phyloP scores from a whole-genome alignment of 371 early-diverging fungal genomes.

The Mucor irregularis region DNA sequence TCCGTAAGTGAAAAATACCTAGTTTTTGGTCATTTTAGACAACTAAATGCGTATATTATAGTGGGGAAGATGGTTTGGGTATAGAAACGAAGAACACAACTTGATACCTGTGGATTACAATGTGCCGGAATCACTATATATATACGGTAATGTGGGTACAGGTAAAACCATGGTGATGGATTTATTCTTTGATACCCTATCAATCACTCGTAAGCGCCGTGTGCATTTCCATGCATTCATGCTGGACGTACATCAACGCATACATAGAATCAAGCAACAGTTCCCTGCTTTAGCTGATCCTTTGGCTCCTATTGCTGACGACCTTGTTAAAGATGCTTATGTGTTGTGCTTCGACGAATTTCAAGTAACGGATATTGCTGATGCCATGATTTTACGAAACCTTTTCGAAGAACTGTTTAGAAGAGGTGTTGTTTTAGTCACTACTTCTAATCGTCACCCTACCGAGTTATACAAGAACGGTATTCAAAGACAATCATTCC shows the following conservation, averaged over 20 bases:
- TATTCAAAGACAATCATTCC: constrained; percentile 86
- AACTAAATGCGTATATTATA: background rate
- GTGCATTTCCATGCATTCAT: constrained; percentile 96
- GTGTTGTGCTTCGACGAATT: constrained; percentile 96
- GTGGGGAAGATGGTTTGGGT: constrained; percentile 25
- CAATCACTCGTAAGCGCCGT: constrained; percentile 73
- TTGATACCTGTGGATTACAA: background rate
- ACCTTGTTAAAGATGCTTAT: constrained; percentile 77
- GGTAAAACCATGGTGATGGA: constrained; percentile 99
- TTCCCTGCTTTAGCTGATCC: constrained; percentile 64
- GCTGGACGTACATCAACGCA: constrained; percentile 87
- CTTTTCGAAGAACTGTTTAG: constrained; percentile 80
- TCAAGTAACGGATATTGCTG: constrained; percentile 96
- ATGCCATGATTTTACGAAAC: constrained; percentile 92
- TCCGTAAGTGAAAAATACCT: constrained; percentile 8
- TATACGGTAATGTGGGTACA: constrained; percentile 83
- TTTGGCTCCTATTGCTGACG: constrained; percentile 78
- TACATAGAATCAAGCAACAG: constrained; percentile 70
- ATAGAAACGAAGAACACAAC: constrained; percentile 5
- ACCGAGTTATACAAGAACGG: constrained; percentile 94
- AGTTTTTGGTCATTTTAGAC: background rate
- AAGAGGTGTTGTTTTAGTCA: constrained; percentile 89
- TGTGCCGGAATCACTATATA: constrained; percentile 68
- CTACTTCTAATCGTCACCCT: constrained; percentile 94
- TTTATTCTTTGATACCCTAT: constrained; percentile 80